Percentiles rank a stretch among this genome's conserved stretches.
Conservation (phyloP, 805 yeast species). For the Candida lessepsii region DNA sequence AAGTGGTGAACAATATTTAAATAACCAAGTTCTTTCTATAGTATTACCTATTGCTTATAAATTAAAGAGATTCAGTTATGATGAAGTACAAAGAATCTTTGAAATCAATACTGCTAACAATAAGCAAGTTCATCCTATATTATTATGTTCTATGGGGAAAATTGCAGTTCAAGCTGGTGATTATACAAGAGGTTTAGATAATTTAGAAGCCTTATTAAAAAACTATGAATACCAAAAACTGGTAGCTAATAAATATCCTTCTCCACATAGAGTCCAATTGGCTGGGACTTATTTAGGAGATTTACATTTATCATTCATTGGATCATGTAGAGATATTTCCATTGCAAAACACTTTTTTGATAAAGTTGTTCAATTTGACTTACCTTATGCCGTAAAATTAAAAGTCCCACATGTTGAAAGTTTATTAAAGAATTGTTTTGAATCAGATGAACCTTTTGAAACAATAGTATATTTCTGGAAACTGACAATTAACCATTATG, state of each 20-base stretch:
- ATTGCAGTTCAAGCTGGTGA: conserved; percentile 66
- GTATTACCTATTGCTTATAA: conserved; percentile 66
- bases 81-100: conserved; percentile 58
- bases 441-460: conserved; percentile 54
- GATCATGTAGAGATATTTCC: conserved; percentile 67
- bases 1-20: conserved; percentile 48
- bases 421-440: conserved; percentile 60
- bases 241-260: not conserved
- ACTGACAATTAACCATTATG: conserved; percentile 55
- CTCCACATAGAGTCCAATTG: not conserved
- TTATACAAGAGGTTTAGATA: conserved; percentile 61
- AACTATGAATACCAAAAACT: conserved; percentile 36
- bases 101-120: conserved; percentile 38
- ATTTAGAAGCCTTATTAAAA: conserved; percentile 59
- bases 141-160: conserved; percentile 71
- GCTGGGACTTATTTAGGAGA: conserved; percentile 50
- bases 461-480: conserved; percentile 62
- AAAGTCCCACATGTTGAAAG: conserved; percentile 74
- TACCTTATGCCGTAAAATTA: conserved; percentile 69
- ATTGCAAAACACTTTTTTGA: conserved; percentile 74
- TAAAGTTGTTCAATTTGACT: conserved; percentile 64
- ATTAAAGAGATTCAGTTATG: conserved; percentile 56
- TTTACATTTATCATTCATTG: conserved; percentile 76
- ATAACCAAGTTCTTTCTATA: conserved; percentile 66
- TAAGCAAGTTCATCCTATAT: conserved; percentile 40